Base-by-base conservation (phyloP, 2,329 filamentous ascomycete genomes). In the Ascosphaera aggregata region DNA sequence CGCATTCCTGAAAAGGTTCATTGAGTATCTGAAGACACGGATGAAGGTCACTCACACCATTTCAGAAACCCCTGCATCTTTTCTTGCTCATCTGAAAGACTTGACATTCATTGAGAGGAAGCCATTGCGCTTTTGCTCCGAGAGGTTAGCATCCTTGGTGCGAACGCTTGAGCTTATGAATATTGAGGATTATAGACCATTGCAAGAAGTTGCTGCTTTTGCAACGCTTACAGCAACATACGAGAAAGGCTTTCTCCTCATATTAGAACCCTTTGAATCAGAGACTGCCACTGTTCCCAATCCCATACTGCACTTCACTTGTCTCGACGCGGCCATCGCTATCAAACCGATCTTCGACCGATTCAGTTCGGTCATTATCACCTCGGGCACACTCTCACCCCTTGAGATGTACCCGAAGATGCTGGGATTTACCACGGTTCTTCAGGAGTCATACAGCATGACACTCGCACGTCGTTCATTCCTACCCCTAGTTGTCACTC, bases 381-480 rank as follows among this genome's bases (percentile, higher is more conserved):
- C 89, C 0, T 95, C 89, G 0, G 89, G 89, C 45, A 98, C 89
- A 1, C 82, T 98, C 43, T 95, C 89, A 1, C 89, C 89, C 0
- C 61, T 98, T 2, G 91, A 98, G 54, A 98, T 98, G 79, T 98
- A 98, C 51, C 91, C 89, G 0, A 94, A 93, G 52, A 98, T 98
- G 85, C 73, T 98, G 18, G 79, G 82, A 39, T 98, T 98, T 59
- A 68, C 69, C 8, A 82, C 85, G 1, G 84, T 95, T 0, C 78
- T 95, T 2, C 85, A 95, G 53, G 85, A 98, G 56, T 98, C 91
- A 0, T 98, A 98, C 60, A 75, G 73, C 45, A 98, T 98, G 84
- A 95, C 89, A 0, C 69, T 98, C 4, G 86, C 86, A 2, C 71
- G 91, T 34, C 71, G 79, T 41, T 93, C 89, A n/a, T 98, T 98